phyloP scores from a whole-genome alignment of 2,329 filamentous ascomycete genomes.

The Bipolaris zeicola region DNA sequence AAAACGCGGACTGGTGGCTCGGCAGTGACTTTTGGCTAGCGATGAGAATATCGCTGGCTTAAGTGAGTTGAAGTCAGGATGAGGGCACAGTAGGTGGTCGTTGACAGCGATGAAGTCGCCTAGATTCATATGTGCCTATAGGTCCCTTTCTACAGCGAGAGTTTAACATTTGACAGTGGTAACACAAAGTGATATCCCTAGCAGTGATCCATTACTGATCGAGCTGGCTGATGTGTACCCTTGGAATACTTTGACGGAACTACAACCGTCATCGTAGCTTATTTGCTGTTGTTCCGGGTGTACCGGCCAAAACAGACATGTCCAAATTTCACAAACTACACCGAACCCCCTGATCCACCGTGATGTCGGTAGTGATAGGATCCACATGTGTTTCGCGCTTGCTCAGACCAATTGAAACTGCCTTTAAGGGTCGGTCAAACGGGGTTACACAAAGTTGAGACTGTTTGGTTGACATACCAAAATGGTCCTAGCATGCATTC shows the following conservation, averaged over 20 bases:
- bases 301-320: conserved; percentile 25
- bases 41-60: conserved; percentile 11
- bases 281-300: conserved; percentile 18
- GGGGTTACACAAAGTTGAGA: conserved; percentile 33
- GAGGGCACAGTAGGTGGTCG: not conserved
- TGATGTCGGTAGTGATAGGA: conserved; percentile 7
- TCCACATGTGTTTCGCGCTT: conserved; percentile 21
- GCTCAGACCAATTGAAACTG: conserved; percentile 21
- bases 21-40: not conserved
- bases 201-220: not conserved
- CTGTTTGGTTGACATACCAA: conserved; percentile 34
- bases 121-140: not conserved
- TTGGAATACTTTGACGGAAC: not conserved
- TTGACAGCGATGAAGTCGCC: conserved; percentile 1
- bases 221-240: not conserved
- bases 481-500: conserved; percentile 37
- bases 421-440: conserved; percentile 19
- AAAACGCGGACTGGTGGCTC: conserved; percentile 5
- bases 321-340: conserved; percentile 19
- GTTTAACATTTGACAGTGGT: not conserved
- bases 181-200: not conserved
- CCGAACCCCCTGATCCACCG: conserved; percentile 19
- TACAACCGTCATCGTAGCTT: not conserved
- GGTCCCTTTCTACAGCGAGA: not conserved
- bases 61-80: conserved; percentile 9